Percentiles rank a stretch among this genome's conserved stretches.
Conservation (phyloP, 2,329 filamentous ascomycete species). For the Pyrenophora tritici-repentis region DNA sequence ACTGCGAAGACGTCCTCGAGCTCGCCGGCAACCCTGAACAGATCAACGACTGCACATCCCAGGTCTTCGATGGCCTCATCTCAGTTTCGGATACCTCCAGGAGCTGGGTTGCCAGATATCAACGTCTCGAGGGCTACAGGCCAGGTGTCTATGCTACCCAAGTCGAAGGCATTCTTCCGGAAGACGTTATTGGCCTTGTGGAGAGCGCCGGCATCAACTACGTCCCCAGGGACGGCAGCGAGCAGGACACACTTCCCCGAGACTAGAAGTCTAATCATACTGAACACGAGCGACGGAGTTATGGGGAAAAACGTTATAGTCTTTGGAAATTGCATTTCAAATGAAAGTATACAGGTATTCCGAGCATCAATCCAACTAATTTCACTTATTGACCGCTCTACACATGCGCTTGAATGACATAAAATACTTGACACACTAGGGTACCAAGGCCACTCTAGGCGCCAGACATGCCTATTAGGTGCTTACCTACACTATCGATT, state of each 20-base stretch:
- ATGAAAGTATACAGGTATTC: too few species aligned
- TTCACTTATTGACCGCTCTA: too few species aligned
- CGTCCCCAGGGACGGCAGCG: constrained; percentile 54
- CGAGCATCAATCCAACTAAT: too few species aligned
- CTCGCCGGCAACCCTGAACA: constrained; percentile 78
- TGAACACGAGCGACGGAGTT: too few species aligned
- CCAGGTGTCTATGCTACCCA: constrained; percentile 92
- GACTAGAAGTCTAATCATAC: constrained; percentile 16
- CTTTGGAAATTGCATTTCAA: too few species aligned
- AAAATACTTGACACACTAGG: too few species aligned
- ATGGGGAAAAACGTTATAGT: too few species aligned
- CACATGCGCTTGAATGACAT: too few species aligned
- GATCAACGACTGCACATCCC: constrained; percentile 90
- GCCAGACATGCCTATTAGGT: too few species aligned
- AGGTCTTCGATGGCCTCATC: constrained; percentile 93
- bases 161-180: constrained; percentile 76
- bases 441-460: too few species aligned
- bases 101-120: constrained; percentile 97
- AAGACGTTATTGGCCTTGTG: constrained; percentile 60
- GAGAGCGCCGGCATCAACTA: constrained; percentile 66
- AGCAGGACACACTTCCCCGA: constrained; percentile 44
- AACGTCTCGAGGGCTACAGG: constrained; percentile 86
- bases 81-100: constrained; percentile 78
- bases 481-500: too few species aligned
- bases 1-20: constrained; percentile 92